Base-by-base conservation (phyloP, 441 rosid genomes). In the Geranium incanum region DNA sequence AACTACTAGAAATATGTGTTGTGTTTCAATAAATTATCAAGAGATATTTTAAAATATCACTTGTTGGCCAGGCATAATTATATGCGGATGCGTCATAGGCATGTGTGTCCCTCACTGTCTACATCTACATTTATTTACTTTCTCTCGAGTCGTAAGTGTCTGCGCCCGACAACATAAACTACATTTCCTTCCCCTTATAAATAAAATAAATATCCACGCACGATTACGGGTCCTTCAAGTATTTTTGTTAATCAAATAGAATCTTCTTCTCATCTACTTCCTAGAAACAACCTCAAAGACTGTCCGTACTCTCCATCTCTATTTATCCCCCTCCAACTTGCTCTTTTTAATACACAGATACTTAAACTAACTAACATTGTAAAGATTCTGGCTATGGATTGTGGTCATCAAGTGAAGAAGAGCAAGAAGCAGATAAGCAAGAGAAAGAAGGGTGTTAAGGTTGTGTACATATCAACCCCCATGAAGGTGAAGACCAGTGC, bases 391-490 rank as follows among this genome's bases (percentile, higher is more conserved):
- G 0, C 23, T 0, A 83, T 78, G 86, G 82, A 77, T 65, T 68
- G 84, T 12, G 78, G 69, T 66, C 77, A 75, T 2, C 33, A 28
- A 28, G 33, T 28, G 33, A 28, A 28, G 33, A 28, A 28, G 33
- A 18, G 62, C 70, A 80, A 68, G 70, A 69, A 70, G 60, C 69
- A 21, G 0, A 11, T 1, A 13, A 81, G 45, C 13, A 70, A 74
- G 21, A 73, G 59, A 23, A 73, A 74, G 63, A 80, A 85, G 60
- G 86, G 57, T 1, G 66, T 89, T 71, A 92, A 89, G 81, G 94
- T 92, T 38, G 94, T 89, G 45, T 87, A 92, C 83, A 92, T 92
- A 37, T 92, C 96, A 0, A 89, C 80, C 76, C 97, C 97, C 41
- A 80, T 89, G 92, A 92, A 80, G 80, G 87, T 92, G 36, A 28